These are phyloP conservation scores for Lactuca saligna DNA, from an alignment of 129 eudicot genomes.

Conservation along the genomic window DNA sequence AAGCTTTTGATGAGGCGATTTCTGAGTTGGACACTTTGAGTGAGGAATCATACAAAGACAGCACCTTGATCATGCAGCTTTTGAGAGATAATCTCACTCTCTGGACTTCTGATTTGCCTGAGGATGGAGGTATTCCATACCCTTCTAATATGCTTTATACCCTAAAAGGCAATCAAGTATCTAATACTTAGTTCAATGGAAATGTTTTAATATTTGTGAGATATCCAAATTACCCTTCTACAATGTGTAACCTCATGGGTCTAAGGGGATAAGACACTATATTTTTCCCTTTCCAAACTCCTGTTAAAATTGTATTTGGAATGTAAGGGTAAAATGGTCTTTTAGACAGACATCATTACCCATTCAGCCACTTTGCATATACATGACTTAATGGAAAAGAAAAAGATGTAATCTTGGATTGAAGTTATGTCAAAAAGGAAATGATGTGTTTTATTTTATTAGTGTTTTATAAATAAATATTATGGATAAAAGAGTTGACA, in stretches of 20 bases:
- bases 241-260: neutral
- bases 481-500: neutral
- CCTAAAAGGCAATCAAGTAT: neutral
- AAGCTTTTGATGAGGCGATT: constrained; percentile 99
- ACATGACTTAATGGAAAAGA: neutral
- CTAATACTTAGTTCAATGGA: neutral
- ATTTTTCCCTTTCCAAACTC: neutral
- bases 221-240: neutral
- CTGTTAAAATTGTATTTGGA: neutral
- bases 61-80: constrained; percentile 96
- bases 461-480: neutral
- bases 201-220: neutral
- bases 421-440: neutral
- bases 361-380: neutral
- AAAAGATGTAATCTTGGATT: neutral
- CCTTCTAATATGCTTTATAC: neutral
- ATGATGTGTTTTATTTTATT: neutral
- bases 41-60: constrained; percentile 98
- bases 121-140: constrained; percentile 70
- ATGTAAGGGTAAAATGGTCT: neutral
- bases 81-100: constrained; percentile 98
- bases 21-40: constrained; percentile 95
- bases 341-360: neutral
- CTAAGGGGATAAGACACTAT: no score
- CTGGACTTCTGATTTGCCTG: constrained; percentile 98